These are phyloP conservation scores for Silene latifolia DNA, from an alignment of 148 eudicot genomes.

Conservation along the genomic window DNA sequence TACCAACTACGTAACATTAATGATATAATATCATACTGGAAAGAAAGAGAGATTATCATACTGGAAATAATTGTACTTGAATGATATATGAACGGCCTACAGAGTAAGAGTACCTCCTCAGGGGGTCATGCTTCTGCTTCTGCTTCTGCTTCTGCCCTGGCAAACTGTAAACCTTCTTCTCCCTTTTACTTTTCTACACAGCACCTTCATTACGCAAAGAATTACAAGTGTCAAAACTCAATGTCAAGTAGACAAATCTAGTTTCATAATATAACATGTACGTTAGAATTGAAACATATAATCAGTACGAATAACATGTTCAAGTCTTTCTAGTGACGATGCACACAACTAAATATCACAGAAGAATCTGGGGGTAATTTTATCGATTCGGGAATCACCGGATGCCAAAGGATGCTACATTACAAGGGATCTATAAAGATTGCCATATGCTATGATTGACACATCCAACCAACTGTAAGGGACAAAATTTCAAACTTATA, in stretches of 20 bases:
- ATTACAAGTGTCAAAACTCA: background rate
- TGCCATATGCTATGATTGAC: background rate
- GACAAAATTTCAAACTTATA: too few species aligned
- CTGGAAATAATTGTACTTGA: background rate
- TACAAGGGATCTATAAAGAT: background rate
- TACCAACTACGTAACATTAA: background rate
- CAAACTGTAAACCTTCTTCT: constrained; percentile 77
- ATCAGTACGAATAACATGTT: too few species aligned
- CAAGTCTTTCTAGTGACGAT: background rate
- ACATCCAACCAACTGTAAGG: background rate
- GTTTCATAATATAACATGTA: background rate
- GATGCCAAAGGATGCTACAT: background rate
- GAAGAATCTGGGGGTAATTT: background rate
- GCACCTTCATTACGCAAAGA: constrained; percentile 42
- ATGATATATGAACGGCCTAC: background rate
- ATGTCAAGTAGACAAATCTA: background rate
- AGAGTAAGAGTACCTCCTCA: constrained; percentile 61
- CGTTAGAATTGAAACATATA: background rate
- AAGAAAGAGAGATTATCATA: constrained; percentile 1
- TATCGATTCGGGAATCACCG: background rate
- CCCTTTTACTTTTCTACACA: constrained; percentile 44
- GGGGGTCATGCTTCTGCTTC: constrained; percentile 77
- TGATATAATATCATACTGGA: background rate
- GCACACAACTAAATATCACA: background rate
- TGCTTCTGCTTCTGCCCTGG: constrained; percentile 79